Evolutionary conservation across 2,329 filamentous ascomycete species (phyloP).

Genomic region (Trichoderma lentiforme): DNA sequence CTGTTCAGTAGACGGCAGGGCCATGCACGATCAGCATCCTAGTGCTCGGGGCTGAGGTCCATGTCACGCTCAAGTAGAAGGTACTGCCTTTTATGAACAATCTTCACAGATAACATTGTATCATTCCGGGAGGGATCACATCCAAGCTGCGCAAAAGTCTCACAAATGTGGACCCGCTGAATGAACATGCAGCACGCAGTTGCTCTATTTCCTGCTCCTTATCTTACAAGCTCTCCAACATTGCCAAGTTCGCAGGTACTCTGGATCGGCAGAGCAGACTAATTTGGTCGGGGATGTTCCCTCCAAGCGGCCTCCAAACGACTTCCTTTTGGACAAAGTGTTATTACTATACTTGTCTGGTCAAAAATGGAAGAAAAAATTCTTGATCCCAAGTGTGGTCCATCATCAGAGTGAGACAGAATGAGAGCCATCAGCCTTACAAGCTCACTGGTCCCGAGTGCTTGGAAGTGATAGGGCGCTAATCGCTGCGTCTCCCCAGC

Average conservation of each 20-base stretch:
- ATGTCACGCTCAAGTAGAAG: not conserved
- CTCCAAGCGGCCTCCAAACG: not conserved
- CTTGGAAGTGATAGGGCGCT: slow-evolving; percentile 20
- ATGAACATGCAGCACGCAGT: not conserved
- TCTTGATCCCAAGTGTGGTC: not conserved
- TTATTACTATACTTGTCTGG: not conserved
- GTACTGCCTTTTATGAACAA: not conserved
- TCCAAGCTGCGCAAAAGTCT: not conserved
- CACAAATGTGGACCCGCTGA: not conserved
- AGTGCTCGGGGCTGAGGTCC: not conserved
- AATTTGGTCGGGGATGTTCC: not conserved
- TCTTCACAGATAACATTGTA: not conserved
- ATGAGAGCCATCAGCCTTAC: slow-evolving; percentile 18
- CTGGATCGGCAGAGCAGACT: not conserved
- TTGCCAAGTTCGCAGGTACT: not conserved
- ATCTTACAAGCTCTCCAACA: not conserved
- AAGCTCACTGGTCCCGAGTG: slow-evolving; percentile 15
- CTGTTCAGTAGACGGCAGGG: not conserved
- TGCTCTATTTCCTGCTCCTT: not conserved
- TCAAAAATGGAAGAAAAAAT: not conserved
- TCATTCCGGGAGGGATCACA: not conserved
- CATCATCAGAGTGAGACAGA: not conserved
- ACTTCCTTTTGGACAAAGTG: not conserved
- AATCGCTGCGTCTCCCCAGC: slow-evolving; percentile 15
- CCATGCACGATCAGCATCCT: not conserved